A percentile compares a stretch with the other conserved stretches of the same genome.
phyloP scores from a whole-genome alignment of 1,284 basidiomycete genomes.

The Sphagnurus paluster region DNA sequence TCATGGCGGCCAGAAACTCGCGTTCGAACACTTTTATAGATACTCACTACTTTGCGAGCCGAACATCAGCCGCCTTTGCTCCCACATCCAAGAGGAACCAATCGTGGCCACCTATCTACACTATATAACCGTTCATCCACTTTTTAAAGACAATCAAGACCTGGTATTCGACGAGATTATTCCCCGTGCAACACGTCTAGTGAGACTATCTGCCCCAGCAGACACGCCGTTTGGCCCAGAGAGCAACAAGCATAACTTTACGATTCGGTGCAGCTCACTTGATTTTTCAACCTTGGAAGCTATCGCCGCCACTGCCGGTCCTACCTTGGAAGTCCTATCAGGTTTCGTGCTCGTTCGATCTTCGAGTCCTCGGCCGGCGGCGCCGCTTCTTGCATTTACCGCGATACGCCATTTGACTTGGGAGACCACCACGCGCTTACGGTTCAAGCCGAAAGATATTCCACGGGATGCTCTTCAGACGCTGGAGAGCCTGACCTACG shows the following conservation, averaged over 20 bases:
- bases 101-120: neutral
- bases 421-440: slow-evolving; percentile 3
- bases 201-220: too few relatives aligned
- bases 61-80: neutral
- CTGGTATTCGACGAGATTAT: too few relatives aligned
- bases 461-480: slow-evolving; percentile 1
- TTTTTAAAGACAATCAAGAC: too few relatives aligned
- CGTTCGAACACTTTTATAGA: neutral
- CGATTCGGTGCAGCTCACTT: too few relatives aligned
- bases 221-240: too few relatives aligned
- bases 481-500: neutral
- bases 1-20: neutral
- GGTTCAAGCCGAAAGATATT: neutral
- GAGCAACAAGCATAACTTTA: too few relatives aligned
- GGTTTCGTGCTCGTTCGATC: neutral
- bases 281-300: neutral
- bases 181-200: too few relatives aligned
- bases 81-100: neutral
- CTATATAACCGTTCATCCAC: neutral
- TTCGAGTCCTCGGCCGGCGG: neutral
- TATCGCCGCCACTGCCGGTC: neutral
- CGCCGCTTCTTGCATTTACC: slow-evolving; percentile 7
- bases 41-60: neutral
- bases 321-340: slow-evolving; percentile 6
- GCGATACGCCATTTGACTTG: slow-evolving; percentile 6